Evolutionary conservation across 768 basidiomycete species (phyloP), one percentile per base, ranked within the genome.

Genomic region (Termitomyces bulborhizus): DNA sequence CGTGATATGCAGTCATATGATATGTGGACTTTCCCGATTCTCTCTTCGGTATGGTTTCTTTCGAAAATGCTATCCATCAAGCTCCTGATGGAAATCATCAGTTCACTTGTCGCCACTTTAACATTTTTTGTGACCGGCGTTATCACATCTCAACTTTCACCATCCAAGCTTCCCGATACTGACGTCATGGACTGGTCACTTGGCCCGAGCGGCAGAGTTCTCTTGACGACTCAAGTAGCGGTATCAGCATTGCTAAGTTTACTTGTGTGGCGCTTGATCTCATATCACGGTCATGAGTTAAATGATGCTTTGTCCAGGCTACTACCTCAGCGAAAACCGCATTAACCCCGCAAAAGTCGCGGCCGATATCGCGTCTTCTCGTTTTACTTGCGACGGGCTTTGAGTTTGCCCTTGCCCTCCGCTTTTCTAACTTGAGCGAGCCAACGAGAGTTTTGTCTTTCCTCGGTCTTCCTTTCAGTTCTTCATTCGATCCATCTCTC

Each of bases 401-500:
- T 43, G 72, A 77, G 48, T 85, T 85, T 58, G 79, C 78, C 0
- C 65, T 83, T 42, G 77, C 79, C 1, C 69, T 84, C 48, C 76
- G 73, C 43, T 69, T 86, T 26, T 81, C 81, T 27, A 78, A 78
- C 57, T 73, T 85, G 48, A 76, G 72, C 50, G 76, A 82, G 55
- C 68, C 78, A 11, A 60, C 63, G 15, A 75, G 76, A 46, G 79
- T 85, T 37, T 60, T 82, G 27, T 71, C 73, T 1, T 85, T 84
- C 66, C 71, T 84, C 18, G 61, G 78, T 31, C 71, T 82, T 24
- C 81, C 81, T 6, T 68, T 74, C 45, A 73, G 76, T 55, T 57
- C 60, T 13, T 73, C 76, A 24, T 85, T 83, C 64, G 82, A 86
- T 57, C 76, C 80, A 3, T 81, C 83, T 0, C 73, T 86, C 42